phyloP scores from a whole-genome alignment of 208 protist species.

The Giardia muris region DNA sequence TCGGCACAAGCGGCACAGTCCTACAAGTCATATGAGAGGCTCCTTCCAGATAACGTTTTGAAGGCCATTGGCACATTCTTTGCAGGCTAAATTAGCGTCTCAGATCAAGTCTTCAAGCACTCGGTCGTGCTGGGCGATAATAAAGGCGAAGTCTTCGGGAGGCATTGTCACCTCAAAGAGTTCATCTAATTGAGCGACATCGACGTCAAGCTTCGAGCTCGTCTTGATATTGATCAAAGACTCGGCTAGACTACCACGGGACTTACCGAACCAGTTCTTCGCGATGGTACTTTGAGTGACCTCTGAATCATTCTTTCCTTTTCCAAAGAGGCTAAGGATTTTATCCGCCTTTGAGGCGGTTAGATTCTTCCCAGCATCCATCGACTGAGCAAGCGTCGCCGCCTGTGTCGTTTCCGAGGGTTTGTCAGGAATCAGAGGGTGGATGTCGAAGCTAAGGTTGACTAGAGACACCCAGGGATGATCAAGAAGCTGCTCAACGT shows the following conservation, averaged over 20 bases:
- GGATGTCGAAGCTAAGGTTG: neutral
- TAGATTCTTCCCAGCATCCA: neutral
- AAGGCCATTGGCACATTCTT: too few relatives aligned
- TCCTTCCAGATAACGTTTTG: too few relatives aligned
- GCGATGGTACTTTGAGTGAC: neutral
- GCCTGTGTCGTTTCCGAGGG: neutral
- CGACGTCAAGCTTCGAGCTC: neutral
- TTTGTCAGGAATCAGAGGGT: neutral
- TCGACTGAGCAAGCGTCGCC: neutral
- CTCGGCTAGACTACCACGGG: neutral
- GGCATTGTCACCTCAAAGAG: neutral
- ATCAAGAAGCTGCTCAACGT: constrained; percentile 36
- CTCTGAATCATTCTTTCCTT: neutral
- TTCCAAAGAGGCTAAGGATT: neutral
- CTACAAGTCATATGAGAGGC: too few relatives aligned
- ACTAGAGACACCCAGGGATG: constrained; percentile 20
- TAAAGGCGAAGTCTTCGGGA: neutral
- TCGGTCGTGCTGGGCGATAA: neutral
- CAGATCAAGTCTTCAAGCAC: neutral
- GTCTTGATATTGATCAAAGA: neutral
- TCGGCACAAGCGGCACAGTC: too few relatives aligned
- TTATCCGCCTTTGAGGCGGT: neutral
- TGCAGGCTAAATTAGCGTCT: too few relatives aligned
- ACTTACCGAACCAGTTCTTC: constrained; percentile 6
- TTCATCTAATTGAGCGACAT: neutral